Base-by-base conservation (phyloP, 2,329 filamentous ascomycete species). In the Alternaria brassicae region DNA sequence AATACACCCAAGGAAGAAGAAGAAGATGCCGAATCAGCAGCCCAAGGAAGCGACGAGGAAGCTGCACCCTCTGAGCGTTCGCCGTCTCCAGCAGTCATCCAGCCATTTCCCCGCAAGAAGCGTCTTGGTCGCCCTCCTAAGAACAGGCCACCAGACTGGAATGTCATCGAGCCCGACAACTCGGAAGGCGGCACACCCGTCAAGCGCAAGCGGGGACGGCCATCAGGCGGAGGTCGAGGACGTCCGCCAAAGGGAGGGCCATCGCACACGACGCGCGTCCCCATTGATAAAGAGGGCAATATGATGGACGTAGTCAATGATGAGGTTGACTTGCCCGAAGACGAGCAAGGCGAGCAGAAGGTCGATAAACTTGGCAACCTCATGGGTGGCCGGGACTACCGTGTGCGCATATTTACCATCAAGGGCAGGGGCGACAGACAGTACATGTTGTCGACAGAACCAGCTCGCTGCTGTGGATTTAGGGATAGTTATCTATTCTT, bases 401-500 rank as follows among this genome's bases (percentile, higher is more conserved):
- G 95, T 27, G 97, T 96, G 74, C 91, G 95, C 61, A 97, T 94
- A 1, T 99, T 99, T 78, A 97, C 91, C 7, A 91, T 99, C 65
- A 85, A 88, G 17, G 93, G 92, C 54, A 88, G 93, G 65, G 93
- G 91, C 36, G 86, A 94, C 49, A 84, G 93, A 56, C 87, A 96
- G 10, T 99, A 99, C 86, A 99, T 99, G 95, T 81, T 99, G 79
- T 98, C 95, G 3, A 99, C 95, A 4, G 95, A 99, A 75, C 96
- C 95, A 5, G 95, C 95, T 23, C 91, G 95, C 66, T 98, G 95
- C 72, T 93, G 97, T 55, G 95, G 95, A 15, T 99, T 99, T 84
- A 87, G 95, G 68, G 95, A 99, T 83, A 97, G 93, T 65, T 99
- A 99, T 75, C 87, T 99, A 25, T 97, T 99, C 84, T 99, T 99